Evolutionary conservation across 805 yeast species (phyloP).

Genomic region (Millerozyma acaciae): DNA sequence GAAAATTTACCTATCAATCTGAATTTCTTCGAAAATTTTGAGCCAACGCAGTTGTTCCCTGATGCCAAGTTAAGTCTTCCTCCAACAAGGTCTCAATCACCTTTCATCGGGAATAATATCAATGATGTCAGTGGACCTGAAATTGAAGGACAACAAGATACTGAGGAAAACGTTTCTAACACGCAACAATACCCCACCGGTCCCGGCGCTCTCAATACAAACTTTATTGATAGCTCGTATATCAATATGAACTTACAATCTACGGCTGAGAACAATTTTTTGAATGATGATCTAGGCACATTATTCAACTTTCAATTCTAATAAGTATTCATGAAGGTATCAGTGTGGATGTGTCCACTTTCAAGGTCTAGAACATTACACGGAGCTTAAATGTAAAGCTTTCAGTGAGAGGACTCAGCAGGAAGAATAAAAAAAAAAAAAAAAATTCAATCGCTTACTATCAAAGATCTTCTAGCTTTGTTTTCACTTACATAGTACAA

Average conservation of each 20-base stretch:
- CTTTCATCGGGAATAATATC: conserved; percentile 9
- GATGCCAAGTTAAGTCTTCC: conserved; percentile 32
- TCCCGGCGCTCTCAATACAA: conserved; percentile 30
- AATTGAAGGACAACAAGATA: conserved; percentile 1
- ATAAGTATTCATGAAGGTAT: too few relatives aligned
- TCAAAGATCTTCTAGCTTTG: too few relatives aligned
- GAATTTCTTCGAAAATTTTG: conserved; percentile 48
- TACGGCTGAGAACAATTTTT: conserved; percentile 22
- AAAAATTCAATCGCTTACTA: too few relatives aligned
- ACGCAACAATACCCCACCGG: conserved; percentile 1
- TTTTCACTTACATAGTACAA: too few relatives aligned
- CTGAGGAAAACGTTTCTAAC: conserved; percentile 1
- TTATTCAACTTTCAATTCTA: conserved; percentile 24
- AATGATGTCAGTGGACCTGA: conserved; percentile 1
- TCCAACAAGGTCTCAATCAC: conserved; percentile 36
- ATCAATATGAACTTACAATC: conserved; percentile 42
- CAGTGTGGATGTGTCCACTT: too few relatives aligned
- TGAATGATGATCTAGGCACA: conserved; percentile 23
- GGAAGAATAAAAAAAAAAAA: too few relatives aligned
- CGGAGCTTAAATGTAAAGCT: too few relatives aligned
- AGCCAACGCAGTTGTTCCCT: conserved; percentile 56
- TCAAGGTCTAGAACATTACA: too few relatives aligned
- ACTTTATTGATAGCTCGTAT: conserved; percentile 39
- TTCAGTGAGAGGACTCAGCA: too few relatives aligned
- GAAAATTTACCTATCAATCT: conserved; percentile 45